Base-by-base conservation (phyloP, 495 filamentous ascomycete species). In the Chlorociboria aeruginascens region DNA sequence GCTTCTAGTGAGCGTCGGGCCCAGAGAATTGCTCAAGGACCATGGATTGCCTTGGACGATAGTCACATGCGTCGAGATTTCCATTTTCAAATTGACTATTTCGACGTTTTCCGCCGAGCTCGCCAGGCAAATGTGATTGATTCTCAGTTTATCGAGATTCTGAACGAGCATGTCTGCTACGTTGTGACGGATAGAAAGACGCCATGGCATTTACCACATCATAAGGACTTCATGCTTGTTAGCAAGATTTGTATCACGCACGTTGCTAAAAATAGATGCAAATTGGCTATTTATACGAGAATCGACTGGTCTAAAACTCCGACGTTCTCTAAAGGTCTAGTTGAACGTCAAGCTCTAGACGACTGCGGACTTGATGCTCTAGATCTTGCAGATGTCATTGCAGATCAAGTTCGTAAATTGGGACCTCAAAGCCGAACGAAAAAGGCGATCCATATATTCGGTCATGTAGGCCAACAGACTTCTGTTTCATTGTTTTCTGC, bases 181-280 rank as follows among this genome's bases (percentile, higher is more conserved):
- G 87, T 95, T 34, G 75, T 97, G 40, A 88, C 86, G 11, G 86
- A 96, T 60, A 78, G 79, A 51, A 87, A 86, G 57, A 84, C 78
- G 0, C 89, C 90, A 1, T 96, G 88, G 87, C 86, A 94, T 68
- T 73, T 97, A 13, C 92, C 93, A 2, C 76, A 86, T 61, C 70
- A 74, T 40, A 74, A 84, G 32, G 72, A 78, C 25, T 96, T 96
- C 65, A 80, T 83, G 56, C 70, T 97, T 31, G 78, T 90, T 30
- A 89, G 77, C 51, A 96, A 95, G 67, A 78, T 95, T 45, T 87
- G 95, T 40, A 94, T 98, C 50, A 95, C 92, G 8, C 86, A 95
- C 60, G 72, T 89, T 45, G 78, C 86, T 12, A 96, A 95, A 62
- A 88, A 85, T 12, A 89, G 84, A 61, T 89, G 88, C 62, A 96